These are phyloP conservation scores for Candida tammaniensis DNA, from an alignment of 805 yeast genomes.

Conservation along the genomic window DNA sequence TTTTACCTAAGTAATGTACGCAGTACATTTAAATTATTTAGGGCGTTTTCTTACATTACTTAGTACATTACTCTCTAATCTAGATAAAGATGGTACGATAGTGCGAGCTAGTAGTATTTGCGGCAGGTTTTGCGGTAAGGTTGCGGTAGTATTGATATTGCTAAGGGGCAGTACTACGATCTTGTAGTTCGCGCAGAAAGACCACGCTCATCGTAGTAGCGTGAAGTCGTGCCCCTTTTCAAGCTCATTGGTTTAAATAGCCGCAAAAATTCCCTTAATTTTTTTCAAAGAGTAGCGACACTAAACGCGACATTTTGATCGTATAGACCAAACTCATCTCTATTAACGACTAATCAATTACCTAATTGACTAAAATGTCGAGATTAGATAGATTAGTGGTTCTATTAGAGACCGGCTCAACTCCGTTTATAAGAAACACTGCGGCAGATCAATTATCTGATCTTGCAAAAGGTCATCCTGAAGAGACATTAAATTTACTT, in stretches of 20 bases:
- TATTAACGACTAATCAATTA: too few species aligned
- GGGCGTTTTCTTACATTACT: too few species aligned
- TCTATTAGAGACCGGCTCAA: slow-evolving; percentile 87
- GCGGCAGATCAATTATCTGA: slow-evolving; percentile 98
- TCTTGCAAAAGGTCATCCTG: slow-evolving; percentile 91
- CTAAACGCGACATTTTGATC: slow-evolving; percentile 2
- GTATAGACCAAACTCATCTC: slow-evolving; percentile 1
- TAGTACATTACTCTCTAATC: too few species aligned
- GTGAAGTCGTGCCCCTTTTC: slow-evolving; percentile 6
- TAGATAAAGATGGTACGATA: too few species aligned
- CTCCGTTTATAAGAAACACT: slow-evolving; percentile 87
- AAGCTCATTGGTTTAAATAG: slow-evolving; percentile 1
- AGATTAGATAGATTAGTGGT: slow-evolving; percentile 58
- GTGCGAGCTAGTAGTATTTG: too few species aligned
- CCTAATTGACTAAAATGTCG: slow-evolving; percentile 40
- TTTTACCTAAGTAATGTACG: too few species aligned
- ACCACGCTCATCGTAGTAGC: too few species aligned
- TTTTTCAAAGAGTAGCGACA: not conserved
- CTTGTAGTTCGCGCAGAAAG: too few species aligned
- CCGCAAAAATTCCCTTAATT: slow-evolving; percentile 1
- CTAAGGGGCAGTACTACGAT: too few species aligned
- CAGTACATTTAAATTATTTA: too few species aligned
- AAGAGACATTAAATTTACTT: slow-evolving; percentile 76
- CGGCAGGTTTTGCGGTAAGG: too few species aligned
- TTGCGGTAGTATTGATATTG: too few species aligned